Percentiles rank a stretch among this genome's conserved stretches.
Conservation (phyloP, 2,329 filamentous ascomycete genomes). For the Cladophialophora immunda region DNA sequence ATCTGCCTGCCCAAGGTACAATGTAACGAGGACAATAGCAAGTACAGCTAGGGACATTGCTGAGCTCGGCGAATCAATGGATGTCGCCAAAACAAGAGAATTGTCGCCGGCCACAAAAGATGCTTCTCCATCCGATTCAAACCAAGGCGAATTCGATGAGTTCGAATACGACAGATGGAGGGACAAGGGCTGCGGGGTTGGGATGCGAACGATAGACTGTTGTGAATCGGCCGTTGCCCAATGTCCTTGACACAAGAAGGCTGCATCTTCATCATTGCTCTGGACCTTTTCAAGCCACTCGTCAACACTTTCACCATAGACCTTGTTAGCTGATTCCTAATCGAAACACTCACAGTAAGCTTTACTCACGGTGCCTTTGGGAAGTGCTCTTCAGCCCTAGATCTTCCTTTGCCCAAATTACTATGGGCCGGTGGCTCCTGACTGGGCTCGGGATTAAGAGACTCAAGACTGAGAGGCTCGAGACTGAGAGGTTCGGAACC, state of each 20-base stretch:
- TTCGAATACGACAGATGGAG: not conserved
- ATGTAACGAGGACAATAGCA: not conserved
- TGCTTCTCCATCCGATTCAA: constrained; percentile 21
- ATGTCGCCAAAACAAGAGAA: not conserved
- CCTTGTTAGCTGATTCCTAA: not conserved
- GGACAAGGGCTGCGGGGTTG: not conserved
- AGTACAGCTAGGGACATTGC: not conserved
- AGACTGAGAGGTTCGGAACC: too few species aligned
- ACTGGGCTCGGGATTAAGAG: not conserved
- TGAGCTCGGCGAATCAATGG: not conserved
- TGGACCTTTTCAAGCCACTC: constrained; percentile 9
- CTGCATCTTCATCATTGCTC: not conserved
- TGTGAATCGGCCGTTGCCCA: not conserved
- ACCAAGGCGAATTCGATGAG: not conserved
- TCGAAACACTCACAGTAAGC: not conserved
- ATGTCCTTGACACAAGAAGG: too few species aligned
- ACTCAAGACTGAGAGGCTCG: too few species aligned
- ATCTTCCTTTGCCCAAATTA: not conserved
- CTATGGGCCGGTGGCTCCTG: not conserved
- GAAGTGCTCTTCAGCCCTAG: not conserved
- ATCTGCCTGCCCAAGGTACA: not conserved
- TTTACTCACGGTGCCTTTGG: not conserved
- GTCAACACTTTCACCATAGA: not conserved
- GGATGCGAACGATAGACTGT: not conserved
- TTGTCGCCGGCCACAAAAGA: constrained; percentile 15